Percentiles rank a stretch among this genome's conserved stretches.
Evolutionary conservation across 257 asterid genomes (phyloP).

Genomic region (Solanum lycopersicoides): DNA sequence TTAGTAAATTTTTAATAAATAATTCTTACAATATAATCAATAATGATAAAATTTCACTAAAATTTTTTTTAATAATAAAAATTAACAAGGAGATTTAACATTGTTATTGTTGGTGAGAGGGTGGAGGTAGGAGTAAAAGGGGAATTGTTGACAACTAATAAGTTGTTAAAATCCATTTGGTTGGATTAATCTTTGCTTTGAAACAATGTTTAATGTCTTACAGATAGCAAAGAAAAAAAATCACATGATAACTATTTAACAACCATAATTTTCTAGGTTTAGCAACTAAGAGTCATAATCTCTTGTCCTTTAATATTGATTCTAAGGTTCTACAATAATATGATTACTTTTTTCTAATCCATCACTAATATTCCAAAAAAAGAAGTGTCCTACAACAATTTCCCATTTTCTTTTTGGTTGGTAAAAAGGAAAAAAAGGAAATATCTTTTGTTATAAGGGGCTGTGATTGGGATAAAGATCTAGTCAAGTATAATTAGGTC

Average conservation of each 20-base stretch:
- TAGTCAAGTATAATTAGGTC: too few relatives aligned
- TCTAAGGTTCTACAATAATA: neutral
- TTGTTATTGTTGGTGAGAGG: neutral
- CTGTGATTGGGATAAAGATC: too few relatives aligned
- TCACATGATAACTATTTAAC: slow-evolving; percentile 34
- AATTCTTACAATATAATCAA: neutral
- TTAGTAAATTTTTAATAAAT: neutral
- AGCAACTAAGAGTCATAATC: neutral
- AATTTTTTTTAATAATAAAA: too few relatives aligned
- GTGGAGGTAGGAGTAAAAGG: neutral
- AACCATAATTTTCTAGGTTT: slow-evolving; percentile 12
- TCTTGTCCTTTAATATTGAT: neutral
- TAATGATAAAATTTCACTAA: neutral
- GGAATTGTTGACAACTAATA: neutral
- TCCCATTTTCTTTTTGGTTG: neutral
- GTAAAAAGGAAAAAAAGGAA: too few relatives aligned
- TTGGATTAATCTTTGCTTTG: slow-evolving; percentile 40
- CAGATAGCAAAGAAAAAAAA: neutral
- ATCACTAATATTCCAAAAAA: neutral
- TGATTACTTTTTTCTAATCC: neutral
- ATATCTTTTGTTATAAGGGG: neutral
- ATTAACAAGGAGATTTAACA: neutral
- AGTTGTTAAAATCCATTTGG: slow-evolving; percentile 1
- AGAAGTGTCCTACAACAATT: neutral
- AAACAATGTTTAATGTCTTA: slow-evolving; percentile 26